Conservation (phyloP, 441 rosid species). For the Euphorbia corollata region DNA sequence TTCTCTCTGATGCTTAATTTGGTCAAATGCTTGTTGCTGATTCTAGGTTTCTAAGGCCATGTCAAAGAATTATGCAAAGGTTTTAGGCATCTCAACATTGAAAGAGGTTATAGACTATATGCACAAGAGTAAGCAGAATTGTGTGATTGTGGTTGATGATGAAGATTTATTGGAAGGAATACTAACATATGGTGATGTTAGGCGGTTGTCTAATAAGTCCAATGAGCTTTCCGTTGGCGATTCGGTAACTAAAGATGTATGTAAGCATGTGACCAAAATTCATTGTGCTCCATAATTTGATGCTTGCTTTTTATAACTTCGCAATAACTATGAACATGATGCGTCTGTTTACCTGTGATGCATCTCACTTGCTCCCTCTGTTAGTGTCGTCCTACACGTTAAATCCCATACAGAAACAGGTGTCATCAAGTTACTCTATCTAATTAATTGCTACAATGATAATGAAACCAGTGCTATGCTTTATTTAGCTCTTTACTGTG, state of each 20-base stretch:
- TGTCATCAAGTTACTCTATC: not conserved
- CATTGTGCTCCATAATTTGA: not conserved
- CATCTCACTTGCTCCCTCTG: not conserved
- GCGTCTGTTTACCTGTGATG: not conserved
- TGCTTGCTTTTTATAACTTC: not conserved
- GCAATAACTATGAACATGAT: not conserved
- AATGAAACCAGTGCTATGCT: not conserved
- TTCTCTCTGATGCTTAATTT: constrained; percentile 9
- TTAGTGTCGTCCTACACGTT: not conserved
- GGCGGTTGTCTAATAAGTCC: constrained; percentile 47
- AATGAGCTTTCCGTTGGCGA: constrained; percentile 34
- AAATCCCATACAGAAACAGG: not conserved
- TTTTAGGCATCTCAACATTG: constrained; percentile 42
- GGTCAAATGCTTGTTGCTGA: constrained; percentile 13
- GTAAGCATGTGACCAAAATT: constrained; percentile 16
- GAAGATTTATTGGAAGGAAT: constrained; percentile 75
- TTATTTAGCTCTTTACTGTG: not conserved
- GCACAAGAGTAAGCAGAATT: constrained; percentile 61
- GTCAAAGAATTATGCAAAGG: constrained; percentile 72
- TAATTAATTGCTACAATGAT: not conserved
- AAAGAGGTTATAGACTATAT: constrained; percentile 70
- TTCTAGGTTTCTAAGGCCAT: constrained; percentile 60
- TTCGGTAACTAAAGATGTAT: constrained; percentile 43
- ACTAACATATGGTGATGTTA: constrained; percentile 68
- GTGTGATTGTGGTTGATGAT: constrained; percentile 62